A percentile compares a stretch with the other conserved stretches of the same genome.
These are phyloP conservation scores for Xerocomellus dryophilus DNA, from an alignment of 768 basidiomycete species.

Conservation along the genomic window DNA sequence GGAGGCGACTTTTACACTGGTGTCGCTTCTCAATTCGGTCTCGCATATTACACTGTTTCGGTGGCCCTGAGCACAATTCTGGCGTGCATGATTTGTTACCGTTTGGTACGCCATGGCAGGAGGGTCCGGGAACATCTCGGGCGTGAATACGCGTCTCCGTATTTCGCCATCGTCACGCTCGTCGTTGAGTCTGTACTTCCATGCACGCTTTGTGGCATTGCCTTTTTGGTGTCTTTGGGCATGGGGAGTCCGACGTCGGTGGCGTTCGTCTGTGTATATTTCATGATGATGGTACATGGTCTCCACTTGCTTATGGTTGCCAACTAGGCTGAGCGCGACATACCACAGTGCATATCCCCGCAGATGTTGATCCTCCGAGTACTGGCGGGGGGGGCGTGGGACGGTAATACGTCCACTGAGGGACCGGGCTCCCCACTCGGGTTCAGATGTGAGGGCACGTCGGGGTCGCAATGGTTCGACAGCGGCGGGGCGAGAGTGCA, in stretches of 20 bases:
- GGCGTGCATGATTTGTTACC: conserved; percentile 25
- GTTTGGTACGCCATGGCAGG: conserved; percentile 10
- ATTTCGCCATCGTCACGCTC: conserved; percentile 11
- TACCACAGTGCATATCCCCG: conserved; percentile 26
- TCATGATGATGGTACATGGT: conserved; percentile 21
- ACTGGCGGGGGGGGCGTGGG: conserved; percentile 13
- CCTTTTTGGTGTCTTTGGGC: conserved; percentile 22
- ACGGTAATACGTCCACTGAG: conserved; percentile 1
- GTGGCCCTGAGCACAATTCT: conserved; percentile 17
- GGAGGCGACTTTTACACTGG: conserved; percentile 19
- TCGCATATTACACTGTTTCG: conserved; percentile 18
- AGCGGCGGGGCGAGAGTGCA: background rate
- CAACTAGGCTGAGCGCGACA: background rate
- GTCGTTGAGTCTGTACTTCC: conserved; percentile 27
- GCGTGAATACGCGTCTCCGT: conserved; percentile 12
- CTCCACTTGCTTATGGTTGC: background rate
- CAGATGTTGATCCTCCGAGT: conserved; percentile 28
- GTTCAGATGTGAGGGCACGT: background rate
- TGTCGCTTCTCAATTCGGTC: conserved; percentile 1
- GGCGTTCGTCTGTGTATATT: conserved; percentile 12
- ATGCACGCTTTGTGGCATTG: conserved; percentile 23
- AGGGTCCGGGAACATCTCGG: conserved; percentile 11
- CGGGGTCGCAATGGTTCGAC: background rate
- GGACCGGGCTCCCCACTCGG: background rate
- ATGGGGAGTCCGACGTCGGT: conserved; percentile 10